These are phyloP conservation scores for Eucalyptus virginea DNA, from an alignment of 345 rosid genomes.

Conservation along the genomic window DNA sequence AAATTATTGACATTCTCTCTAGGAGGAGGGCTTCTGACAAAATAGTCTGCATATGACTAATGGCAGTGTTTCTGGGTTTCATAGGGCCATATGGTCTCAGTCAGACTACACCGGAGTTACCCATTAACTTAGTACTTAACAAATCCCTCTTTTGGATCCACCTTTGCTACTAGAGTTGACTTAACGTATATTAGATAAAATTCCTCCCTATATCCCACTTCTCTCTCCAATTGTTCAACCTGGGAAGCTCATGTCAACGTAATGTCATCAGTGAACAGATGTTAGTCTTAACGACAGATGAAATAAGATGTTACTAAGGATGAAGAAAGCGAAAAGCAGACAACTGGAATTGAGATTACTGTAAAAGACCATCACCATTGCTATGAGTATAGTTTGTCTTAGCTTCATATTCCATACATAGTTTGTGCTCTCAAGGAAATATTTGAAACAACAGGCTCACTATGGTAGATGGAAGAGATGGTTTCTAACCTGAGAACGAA, in stretches of 20 bases:
- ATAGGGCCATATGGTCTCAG: background rate
- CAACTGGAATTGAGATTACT: background rate
- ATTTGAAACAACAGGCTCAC: background rate
- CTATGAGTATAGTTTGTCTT: background rate
- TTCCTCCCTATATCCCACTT: background rate
- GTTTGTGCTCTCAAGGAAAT: background rate
- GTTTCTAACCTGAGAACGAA: constrained; percentile 51
- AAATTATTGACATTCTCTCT: background rate
- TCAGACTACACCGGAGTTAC: background rate
- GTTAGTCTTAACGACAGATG: background rate
- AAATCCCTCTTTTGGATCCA: background rate
- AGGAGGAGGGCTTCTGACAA: background rate
- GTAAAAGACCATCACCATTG: background rate
- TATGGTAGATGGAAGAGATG: background rate
- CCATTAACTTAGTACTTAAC: background rate
- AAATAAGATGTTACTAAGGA: background rate
- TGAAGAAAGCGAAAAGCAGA: background rate
- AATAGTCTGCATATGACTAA: background rate
- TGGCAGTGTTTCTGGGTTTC: background rate
- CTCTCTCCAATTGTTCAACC: background rate
- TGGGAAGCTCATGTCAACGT: background rate
- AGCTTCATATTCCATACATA: background rate
- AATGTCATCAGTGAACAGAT: background rate
- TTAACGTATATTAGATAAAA: background rate
- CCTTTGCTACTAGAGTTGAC: background rate